phyloP scores from a whole-genome alignment of 495 filamentous ascomycete species.

The Xylaria scruposa region DNA sequence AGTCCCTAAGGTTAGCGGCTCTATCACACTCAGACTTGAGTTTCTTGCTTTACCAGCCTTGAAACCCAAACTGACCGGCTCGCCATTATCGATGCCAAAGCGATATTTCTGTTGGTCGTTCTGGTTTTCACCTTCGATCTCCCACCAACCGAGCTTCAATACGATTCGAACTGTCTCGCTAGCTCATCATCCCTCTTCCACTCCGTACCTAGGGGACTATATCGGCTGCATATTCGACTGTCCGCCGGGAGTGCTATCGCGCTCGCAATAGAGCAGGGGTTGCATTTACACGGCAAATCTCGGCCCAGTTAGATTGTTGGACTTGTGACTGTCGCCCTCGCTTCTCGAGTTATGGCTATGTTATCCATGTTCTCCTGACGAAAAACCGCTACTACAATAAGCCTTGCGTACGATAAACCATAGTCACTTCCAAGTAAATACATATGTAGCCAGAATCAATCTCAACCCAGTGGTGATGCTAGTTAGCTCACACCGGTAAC shows the following conservation, averaged over 20 bases:
- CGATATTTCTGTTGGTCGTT: not conserved
- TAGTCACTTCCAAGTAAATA: no score
- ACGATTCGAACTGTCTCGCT: not conserved
- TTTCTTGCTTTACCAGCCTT: no score
- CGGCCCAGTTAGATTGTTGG: not conserved
- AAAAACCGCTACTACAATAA: no score
- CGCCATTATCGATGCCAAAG: not conserved
- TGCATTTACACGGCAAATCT: not conserved
- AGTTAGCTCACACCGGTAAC: no score
- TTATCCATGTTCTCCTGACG: no score
- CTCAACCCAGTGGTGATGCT: no score
- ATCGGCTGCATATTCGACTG: slow-evolving; percentile 32
- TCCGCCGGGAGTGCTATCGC: slow-evolving; percentile 41
- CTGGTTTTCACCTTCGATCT: not conserved
- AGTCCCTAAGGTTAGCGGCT: no score
- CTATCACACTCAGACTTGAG: no score
- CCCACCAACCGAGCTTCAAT: not conserved
- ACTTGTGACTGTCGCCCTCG: no score
- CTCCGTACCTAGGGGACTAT: slow-evolving; percentile 36
- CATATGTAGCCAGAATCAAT: no score
- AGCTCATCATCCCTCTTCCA: slow-evolving; percentile 25
- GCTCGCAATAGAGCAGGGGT: slow-evolving; percentile 42
- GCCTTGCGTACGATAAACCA: no score
- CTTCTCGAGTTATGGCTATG: no score
- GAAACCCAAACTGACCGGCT: not conserved